Percentiles rank a stretch among this genome's conserved stretches.
phyloP scores from a whole-genome alignment of 2,329 filamentous ascomycete genomes.

The Microcyclospora pomicola region DNA sequence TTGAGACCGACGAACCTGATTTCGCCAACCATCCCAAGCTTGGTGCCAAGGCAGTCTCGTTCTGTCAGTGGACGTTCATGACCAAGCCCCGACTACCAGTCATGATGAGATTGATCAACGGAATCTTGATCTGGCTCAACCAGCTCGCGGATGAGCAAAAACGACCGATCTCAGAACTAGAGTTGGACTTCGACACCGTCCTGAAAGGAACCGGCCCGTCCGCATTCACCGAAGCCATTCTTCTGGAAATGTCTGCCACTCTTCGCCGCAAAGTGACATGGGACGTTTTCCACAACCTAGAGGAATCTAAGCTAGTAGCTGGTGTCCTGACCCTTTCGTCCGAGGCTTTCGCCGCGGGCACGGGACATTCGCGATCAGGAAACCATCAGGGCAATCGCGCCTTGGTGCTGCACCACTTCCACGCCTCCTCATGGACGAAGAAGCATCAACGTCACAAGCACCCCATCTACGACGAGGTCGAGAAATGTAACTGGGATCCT shows the following conservation, averaged over 20 bases:
- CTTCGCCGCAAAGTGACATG: conserved; percentile 38
- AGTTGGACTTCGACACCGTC: conserved; percentile 54
- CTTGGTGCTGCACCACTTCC: conserved; percentile 57
- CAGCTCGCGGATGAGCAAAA: conserved; percentile 43
- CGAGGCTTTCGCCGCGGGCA: conserved; percentile 55
- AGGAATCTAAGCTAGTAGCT: conserved; percentile 48
- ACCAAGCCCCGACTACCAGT: conserved; percentile 50
- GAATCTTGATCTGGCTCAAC: conserved; percentile 51
- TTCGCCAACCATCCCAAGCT: conserved; percentile 49
- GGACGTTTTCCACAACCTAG: conserved; percentile 49
- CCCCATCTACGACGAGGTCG: conserved; percentile 54
- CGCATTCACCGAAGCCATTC: conserved; percentile 49
- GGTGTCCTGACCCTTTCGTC: conserved; percentile 52
- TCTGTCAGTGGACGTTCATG: conserved; percentile 62
- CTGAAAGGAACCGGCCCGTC: conserved; percentile 55
- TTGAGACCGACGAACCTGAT: conserved; percentile 54
- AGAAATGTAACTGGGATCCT: conserved; percentile 54
- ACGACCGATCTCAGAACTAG: conserved; percentile 42
- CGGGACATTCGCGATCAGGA: conserved; percentile 56
- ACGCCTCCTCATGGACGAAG: conserved; percentile 55
- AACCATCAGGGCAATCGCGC: conserved; percentile 51
- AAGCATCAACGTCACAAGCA: conserved; percentile 38
- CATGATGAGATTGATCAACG: conserved; percentile 51
- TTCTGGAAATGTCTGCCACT: conserved; percentile 46
- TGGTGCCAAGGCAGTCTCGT: conserved; percentile 51